Percentiles rank a stretch among this genome's conserved stretches.
phyloP scores from a whole-genome alignment of 495 filamentous ascomycete genomes.

The Talaromyces thailandensis region DNA sequence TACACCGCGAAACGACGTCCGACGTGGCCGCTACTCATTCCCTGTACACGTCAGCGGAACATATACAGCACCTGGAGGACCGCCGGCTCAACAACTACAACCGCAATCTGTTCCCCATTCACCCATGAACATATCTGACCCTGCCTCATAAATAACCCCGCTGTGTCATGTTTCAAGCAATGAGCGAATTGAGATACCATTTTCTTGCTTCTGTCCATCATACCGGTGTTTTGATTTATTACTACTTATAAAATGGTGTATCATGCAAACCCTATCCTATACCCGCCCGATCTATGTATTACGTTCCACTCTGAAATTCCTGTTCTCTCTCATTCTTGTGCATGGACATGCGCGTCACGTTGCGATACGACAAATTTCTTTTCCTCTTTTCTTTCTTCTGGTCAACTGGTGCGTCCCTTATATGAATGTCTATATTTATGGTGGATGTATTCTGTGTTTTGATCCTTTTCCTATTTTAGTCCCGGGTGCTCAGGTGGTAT shows the following conservation, averaged over 20 bases:
- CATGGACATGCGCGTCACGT: background rate
- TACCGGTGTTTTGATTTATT: background rate
- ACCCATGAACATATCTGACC: background rate
- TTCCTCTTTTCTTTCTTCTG: background rate
- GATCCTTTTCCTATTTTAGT: background rate
- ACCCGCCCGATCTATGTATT: conserved; percentile 6
- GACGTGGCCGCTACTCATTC: conserved; percentile 22
- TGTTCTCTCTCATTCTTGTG: background rate
- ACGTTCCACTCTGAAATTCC: no score
- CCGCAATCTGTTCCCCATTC: background rate
- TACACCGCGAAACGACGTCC: conserved; percentile 16
- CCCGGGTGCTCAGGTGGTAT: no score
- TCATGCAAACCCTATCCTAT: background rate
- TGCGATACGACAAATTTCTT: background rate
- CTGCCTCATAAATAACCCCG: background rate
- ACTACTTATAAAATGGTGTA: background rate
- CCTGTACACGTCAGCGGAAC: conserved; percentile 28
- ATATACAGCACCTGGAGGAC: background rate
- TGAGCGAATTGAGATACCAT: background rate
- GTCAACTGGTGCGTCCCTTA: background rate
- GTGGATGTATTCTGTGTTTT: background rate
- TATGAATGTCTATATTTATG: background rate
- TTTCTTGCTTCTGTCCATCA: background rate
- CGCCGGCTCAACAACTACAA: background rate
- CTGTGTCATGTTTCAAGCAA: background rate